Percentiles rank a stretch among this genome's conserved stretches.
Evolutionary conservation across 1,284 basidiomycete genomes (phyloP).

Genomic region (Hemileia vastatrix): DNA sequence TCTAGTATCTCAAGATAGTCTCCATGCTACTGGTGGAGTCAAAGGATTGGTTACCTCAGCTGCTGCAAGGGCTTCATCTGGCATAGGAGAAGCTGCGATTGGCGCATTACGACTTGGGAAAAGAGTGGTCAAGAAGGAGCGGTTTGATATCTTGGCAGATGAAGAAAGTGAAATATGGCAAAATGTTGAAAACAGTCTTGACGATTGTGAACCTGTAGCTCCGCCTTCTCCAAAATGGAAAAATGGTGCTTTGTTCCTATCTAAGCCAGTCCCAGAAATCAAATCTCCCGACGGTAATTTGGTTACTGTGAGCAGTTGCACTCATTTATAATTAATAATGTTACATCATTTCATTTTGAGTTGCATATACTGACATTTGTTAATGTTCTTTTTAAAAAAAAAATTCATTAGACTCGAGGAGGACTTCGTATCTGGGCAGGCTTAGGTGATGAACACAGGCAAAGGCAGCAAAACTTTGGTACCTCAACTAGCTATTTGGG

Average conservation of each 20-base stretch:
- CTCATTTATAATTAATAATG: no score
- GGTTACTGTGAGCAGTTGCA: no score
- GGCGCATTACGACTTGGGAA: conserved; percentile 2
- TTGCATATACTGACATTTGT: no score
- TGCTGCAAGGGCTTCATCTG: conserved; percentile 11
- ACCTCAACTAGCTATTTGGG: conserved; percentile 19
- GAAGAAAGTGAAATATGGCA: conserved; percentile 19
- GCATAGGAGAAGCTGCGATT: conserved; percentile 4
- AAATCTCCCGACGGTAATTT: no score
- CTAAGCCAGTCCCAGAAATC: conserved; percentile 3
- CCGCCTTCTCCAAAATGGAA: conserved; percentile 5
- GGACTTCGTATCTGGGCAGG: conserved; percentile 19
- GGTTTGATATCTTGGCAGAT: conserved; percentile 23
- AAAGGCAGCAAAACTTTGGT: conserved; percentile 9
- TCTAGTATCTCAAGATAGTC: conserved; percentile 4
- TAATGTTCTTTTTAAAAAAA: background rate
- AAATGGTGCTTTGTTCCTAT: no score
- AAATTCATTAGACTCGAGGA: conserved; percentile 7
- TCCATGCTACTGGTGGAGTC: conserved; percentile 8
- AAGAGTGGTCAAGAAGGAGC: background rate
- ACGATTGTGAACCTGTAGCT: conserved; percentile 1
- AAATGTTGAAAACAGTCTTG: background rate
- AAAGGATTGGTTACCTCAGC: no score
- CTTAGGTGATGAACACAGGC: conserved; percentile 5
- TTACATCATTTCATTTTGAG: no score